phyloP scores from a whole-genome alignment of 2,329 filamentous ascomycete genomes.

The Hypoxylon sp. region DNA sequence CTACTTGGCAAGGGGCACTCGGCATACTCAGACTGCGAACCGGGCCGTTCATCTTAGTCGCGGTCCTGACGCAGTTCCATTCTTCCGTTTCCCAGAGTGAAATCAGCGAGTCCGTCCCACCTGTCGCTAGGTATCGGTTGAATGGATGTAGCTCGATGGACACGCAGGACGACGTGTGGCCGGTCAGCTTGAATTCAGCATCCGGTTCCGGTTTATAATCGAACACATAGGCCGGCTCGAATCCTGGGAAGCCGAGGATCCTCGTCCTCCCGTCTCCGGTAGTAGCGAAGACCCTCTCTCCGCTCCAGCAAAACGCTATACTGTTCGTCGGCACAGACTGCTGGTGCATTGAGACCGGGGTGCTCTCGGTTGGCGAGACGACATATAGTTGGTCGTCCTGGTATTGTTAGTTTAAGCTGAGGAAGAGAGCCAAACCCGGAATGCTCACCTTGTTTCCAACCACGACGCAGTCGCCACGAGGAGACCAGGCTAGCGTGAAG shows the following conservation, averaged over 20 bases:
- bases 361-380: constrained; percentile 66
- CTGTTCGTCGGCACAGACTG: constrained; percentile 74
- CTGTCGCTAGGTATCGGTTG: constrained; percentile 75
- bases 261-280: constrained; percentile 75
- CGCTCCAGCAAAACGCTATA: constrained; percentile 76
- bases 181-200: constrained; percentile 68
- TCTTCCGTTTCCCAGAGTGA: constrained; percentile 80
- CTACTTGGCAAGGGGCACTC: background rate
- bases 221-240: constrained; percentile 63
- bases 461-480: constrained; percentile 72
- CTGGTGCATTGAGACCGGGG: constrained; percentile 64
- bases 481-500: constrained; percentile 77
- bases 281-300: constrained; percentile 73
- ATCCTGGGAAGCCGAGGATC: constrained; percentile 72
- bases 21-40: constrained; percentile 71
- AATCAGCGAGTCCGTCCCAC: constrained; percentile 78
- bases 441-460: constrained; percentile 73
- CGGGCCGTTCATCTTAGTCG: constrained; percentile 73
- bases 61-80: constrained; percentile 77
- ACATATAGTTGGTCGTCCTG: constrained; percentile 69
- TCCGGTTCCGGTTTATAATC: constrained; percentile 54
- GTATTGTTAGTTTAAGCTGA: constrained; percentile 21
- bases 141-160: constrained; percentile 74
- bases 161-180: constrained; percentile 77
- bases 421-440: background rate